Base-by-base conservation (phyloP, 495 filamentous ascomycete species). In the Bombardia bombarda region DNA sequence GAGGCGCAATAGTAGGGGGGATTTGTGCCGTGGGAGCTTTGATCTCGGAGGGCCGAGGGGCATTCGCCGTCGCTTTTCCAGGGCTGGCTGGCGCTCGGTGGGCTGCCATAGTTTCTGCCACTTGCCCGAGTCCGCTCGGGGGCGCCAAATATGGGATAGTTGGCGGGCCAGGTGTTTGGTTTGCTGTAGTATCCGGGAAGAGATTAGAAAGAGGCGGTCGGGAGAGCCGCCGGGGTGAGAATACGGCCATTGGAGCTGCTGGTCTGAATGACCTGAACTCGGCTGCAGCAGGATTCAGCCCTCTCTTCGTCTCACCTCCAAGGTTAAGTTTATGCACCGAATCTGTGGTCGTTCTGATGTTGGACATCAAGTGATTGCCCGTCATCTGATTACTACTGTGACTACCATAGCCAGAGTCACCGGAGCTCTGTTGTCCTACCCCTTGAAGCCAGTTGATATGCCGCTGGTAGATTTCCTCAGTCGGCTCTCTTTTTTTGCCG, bases 201-300 rank as follows among this genome's bases (percentile, higher is more conserved):
- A 56, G 22, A 28, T 57, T 55, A 1, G 50, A 50, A 10, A 61
- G 42, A 0, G 55, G 50, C 9, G 45, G 33, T 6, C 58, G 52
- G 12, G 40, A 45, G 6, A 56, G 9, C 39, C 43, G 52, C 42
- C 50, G 58, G 4, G 52, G 55, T 1, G 50, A 42, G 1, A 48
- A 21, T 4, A 34, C 24, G 7, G 42, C 34, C 9, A 47, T n/a
- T 13, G 19, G 12, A 0, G 43, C 34, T 13, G n/a, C 37, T 3
- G 22, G 24, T 4, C n/a, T 24, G 3, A 28, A 35, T 7, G 50
- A 49, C 40, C 42, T 56, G 39, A 62, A 62, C 40, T 62, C 54
- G n/a, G 49, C 49, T 2, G 59, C 54, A 10, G 54, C 41, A 25
- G 59, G 59, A 25, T 62, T 60, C 28, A 62, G 36, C 25, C n/a